These are phyloP conservation scores for Passiflora organensis DNA, from an alignment of 345 rosid species.

Conservation along the genomic window DNA sequence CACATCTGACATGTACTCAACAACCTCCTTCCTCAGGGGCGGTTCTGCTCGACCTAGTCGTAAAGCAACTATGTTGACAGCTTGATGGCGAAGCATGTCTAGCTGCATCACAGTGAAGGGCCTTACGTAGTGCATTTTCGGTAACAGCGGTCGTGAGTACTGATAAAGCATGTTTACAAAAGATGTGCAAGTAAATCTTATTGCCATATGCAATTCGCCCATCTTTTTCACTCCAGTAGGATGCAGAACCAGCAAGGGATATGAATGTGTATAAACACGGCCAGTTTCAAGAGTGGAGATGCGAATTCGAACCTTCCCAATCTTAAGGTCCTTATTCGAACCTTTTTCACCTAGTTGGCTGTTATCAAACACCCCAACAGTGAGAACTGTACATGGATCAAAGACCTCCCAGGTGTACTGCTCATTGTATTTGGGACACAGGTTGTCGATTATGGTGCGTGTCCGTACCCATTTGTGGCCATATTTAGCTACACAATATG, in stretches of 20 bases:
- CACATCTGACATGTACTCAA: conserved; percentile 32
- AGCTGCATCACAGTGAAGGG: conserved; percentile 28
- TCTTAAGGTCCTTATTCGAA: conserved; percentile 26
- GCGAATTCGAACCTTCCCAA: conserved; percentile 31
- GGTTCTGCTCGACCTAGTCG: conserved; percentile 33
- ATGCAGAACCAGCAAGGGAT: conserved; percentile 30
- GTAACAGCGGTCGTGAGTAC: conserved; percentile 23
- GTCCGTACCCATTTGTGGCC: conserved; percentile 34
- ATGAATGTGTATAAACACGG: conserved; percentile 28
- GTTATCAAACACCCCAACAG: conserved; percentile 30
- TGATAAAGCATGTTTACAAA: conserved; percentile 29
- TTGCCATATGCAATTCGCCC: conserved; percentile 34
- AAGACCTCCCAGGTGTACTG: conserved; percentile 33
- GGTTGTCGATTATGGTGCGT: conserved; percentile 25
- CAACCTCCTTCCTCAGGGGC: conserved; percentile 29
- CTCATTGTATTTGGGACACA: conserved; percentile 27
- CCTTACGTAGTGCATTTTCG: conserved; percentile 34
- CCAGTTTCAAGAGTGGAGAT: conserved; percentile 33
- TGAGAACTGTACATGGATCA: conserved; percentile 31
- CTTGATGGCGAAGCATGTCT: conserved; percentile 33
- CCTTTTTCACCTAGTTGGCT: conserved; percentile 25
- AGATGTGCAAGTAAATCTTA: conserved; percentile 29
- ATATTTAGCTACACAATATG: conserved; percentile 31
- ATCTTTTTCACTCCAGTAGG: conserved; percentile 30
- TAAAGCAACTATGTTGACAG: conserved; percentile 30